Percentiles rank a stretch among this genome's conserved stretches.
phyloP scores from a whole-genome alignment of 768 basidiomycete genomes.

The Hygrocybe punicea region DNA sequence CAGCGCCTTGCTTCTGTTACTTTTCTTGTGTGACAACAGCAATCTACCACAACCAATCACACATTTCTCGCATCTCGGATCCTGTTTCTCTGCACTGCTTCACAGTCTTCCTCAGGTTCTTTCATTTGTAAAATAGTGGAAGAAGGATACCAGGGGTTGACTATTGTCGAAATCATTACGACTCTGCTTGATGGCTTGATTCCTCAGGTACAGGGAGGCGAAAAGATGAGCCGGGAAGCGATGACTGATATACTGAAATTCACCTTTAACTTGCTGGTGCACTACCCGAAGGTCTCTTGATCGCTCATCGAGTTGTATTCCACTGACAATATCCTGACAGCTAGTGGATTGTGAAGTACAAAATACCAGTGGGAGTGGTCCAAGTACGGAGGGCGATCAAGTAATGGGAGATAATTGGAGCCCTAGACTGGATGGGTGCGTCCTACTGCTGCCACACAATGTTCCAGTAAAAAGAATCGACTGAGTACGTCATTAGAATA shows the following conservation, averaged over 20 bases:
- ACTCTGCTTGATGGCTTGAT: conserved; percentile 59
- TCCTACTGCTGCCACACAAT: conserved; percentile 7
- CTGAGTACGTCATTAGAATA: conserved; percentile 36
- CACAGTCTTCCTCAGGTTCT: conserved; percentile 31
- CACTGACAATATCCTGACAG: conserved; percentile 19
- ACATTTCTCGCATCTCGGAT: conserved; percentile 75
- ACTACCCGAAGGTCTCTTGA: conserved; percentile 70
- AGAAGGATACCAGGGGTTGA: conserved; percentile 51
- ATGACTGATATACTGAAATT: conserved; percentile 83
- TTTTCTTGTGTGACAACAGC: conserved; percentile 42
- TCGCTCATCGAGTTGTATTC: neutral
- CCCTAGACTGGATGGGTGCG: conserved; percentile 65
- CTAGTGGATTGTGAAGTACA: conserved; percentile 48
- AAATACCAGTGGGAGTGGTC: conserved; percentile 20
- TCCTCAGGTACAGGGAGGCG: conserved; percentile 45
- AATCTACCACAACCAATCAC: conserved; percentile 56
- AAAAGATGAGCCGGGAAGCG: conserved; percentile 63
- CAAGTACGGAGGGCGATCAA: conserved; percentile 34
- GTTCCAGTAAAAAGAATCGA: neutral
- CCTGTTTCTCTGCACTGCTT: conserved; percentile 68
- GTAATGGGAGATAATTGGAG: conserved; percentile 77
- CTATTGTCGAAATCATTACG: conserved; percentile 60
- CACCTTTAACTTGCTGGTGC: conserved; percentile 73
- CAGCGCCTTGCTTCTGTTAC: conserved; percentile 11
- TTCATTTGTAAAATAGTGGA: conserved; percentile 65